phyloP scores from a whole-genome alignment of 306 rosid genomes.

The Castanospermum australe region DNA sequence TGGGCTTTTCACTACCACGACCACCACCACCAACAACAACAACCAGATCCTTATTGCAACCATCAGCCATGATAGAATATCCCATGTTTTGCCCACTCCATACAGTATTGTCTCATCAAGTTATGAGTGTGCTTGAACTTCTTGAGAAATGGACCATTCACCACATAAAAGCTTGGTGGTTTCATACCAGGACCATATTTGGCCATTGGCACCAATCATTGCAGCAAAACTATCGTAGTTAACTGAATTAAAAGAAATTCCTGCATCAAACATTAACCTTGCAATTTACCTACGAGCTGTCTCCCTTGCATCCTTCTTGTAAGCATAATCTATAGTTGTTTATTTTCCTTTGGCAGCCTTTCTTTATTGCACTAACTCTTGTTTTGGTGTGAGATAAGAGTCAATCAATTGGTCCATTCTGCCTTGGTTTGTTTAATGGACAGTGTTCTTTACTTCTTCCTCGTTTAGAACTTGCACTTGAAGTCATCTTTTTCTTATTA shows the following conservation, averaged over 20 bases:
- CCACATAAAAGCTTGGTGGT: not conserved
- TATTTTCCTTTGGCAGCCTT: not conserved
- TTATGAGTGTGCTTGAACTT: not conserved
- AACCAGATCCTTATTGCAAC: no score
- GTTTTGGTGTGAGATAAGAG: not conserved
- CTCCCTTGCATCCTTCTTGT: not conserved
- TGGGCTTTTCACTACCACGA: no score
- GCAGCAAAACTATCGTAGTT: not conserved
- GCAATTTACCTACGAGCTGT: not conserved
- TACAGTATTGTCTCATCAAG: not conserved
- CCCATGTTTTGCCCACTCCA: not conserved
- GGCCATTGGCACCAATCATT: not conserved
- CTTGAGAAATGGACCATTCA: not conserved
- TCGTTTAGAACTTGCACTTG: slow-evolving; percentile 13
- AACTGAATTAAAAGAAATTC: not conserved
- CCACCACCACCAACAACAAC: no score
- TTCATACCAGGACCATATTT: not conserved
- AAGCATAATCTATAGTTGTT: not conserved
- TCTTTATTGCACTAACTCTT: not conserved
- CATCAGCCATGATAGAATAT: slow-evolving; percentile 1
- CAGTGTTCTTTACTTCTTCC: not conserved
- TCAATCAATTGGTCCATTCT: not conserved
- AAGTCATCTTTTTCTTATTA: not conserved
- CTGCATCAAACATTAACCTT: not conserved
- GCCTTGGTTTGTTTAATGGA: slow-evolving; percentile 2